A percentile compares a stretch with the other conserved stretches of the same genome.
These are phyloP conservation scores for Nevesoporus exiguus DNA, from an alignment of 768 basidiomycete species.

Conservation along the genomic window DNA sequence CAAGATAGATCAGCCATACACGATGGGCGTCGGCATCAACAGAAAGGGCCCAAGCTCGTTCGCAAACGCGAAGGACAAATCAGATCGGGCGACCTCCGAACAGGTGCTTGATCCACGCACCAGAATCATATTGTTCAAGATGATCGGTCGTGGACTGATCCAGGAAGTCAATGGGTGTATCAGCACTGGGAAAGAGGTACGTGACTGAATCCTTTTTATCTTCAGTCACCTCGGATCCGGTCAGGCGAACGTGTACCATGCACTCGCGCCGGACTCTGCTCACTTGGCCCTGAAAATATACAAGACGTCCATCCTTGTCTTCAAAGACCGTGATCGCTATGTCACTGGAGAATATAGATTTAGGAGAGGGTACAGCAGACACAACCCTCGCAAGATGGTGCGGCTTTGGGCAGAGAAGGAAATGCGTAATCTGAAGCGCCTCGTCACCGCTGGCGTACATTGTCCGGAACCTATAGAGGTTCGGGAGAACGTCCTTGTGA, in stretches of 20 bases:
- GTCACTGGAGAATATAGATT: slow-evolving; percentile 97
- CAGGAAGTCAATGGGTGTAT: slow-evolving; percentile 94
- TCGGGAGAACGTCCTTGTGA: slow-evolving; percentile 93
- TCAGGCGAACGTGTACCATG: slow-evolving; percentile 97
- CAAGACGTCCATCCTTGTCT: slow-evolving; percentile 95
- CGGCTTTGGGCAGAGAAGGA: slow-evolving; percentile 99
- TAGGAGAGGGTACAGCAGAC: slow-evolving; percentile 80
- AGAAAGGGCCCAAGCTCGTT: slow-evolving; percentile 87
- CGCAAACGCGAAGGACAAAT: slow-evolving; percentile 92
- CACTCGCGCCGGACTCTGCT: slow-evolving; percentile 46
- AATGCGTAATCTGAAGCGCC: slow-evolving; percentile 88
- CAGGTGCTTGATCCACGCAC: slow-evolving; percentile 98
- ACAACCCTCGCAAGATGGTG: slow-evolving; percentile 98
- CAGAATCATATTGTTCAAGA: slow-evolving; percentile 89
- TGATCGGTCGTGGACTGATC: slow-evolving; percentile 87
- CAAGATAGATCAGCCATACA: slow-evolving; percentile 72
- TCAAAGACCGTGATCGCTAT: slow-evolving; percentile 97
- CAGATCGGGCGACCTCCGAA: slow-evolving; percentile 94
- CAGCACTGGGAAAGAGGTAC: slow-evolving; percentile 95
- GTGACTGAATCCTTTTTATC: slow-evolving; percentile 11
- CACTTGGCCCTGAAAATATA: slow-evolving; percentile 96
- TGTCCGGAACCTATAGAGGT: slow-evolving; percentile 92
- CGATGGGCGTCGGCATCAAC: slow-evolving; percentile 71
- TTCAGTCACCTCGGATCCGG: slow-evolving; percentile 4
- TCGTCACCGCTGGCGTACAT: slow-evolving; percentile 76